phyloP scores from a whole-genome alignment of 495 filamentous ascomycete species.

The Peziza echinospora region DNA sequence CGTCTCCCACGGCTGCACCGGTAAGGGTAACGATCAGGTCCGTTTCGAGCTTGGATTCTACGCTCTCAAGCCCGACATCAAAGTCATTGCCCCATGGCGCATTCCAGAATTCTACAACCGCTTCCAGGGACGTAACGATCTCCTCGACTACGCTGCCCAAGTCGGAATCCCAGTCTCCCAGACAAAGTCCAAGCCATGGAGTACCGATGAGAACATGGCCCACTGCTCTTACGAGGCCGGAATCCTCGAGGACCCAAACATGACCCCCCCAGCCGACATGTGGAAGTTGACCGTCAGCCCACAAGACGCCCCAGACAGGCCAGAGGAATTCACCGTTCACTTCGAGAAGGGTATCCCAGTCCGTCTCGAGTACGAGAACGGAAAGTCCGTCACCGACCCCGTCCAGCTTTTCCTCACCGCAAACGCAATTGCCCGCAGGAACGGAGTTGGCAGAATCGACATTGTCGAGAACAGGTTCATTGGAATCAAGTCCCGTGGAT shows the following conservation, averaged over 20 bases:
- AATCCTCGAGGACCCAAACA: conserved; percentile 45
- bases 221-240: conserved; percentile 86
- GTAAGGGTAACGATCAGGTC: conserved; percentile 75
- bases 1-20: conserved; percentile 64
- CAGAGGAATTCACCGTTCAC: conserved; percentile 51
- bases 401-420: conserved; percentile 59
- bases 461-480: conserved; percentile 87
- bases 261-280: conserved; percentile 51
- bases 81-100: conserved; percentile 80
- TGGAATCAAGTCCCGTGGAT: conserved; percentile 66
- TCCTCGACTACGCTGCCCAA: conserved; percentile 65
- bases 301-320: conserved; percentile 48
- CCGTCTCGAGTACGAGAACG: conserved; percentile 41
- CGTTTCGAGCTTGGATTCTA: conserved; percentile 61
- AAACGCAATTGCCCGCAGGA: conserved; percentile 52
- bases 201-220: conserved; percentile 73
- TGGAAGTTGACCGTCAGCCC: conserved; percentile 72
- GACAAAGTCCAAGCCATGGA: conserved; percentile 73
- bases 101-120: conserved; percentile 61
- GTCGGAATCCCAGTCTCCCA: conserved; percentile 67
- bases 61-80: conserved; percentile 52
- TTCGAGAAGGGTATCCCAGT: conserved; percentile 74
- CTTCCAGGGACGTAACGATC: conserved; percentile 65
- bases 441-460: conserved; percentile 76
- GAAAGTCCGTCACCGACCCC: conserved; percentile 46